phyloP scores from a whole-genome alignment of 2,329 filamentous ascomycete species.

The Cercospora sp. region DNA sequence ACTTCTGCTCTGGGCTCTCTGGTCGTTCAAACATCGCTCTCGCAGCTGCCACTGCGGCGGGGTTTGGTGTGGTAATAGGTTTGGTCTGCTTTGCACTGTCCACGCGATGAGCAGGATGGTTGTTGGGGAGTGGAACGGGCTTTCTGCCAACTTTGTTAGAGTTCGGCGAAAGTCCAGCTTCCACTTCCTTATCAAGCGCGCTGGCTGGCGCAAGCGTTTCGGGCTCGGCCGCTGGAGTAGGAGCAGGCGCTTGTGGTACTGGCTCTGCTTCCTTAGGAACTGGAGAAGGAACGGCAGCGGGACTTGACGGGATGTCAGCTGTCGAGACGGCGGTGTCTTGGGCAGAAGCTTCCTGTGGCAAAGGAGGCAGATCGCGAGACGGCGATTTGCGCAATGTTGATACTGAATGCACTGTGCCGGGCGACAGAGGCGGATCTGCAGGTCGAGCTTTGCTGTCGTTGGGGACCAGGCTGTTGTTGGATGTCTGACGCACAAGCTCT shows the following conservation, averaged over 20 bases:
- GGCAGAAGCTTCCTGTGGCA: slow-evolving; percentile 7
- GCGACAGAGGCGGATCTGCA: slow-evolving; percentile 9
- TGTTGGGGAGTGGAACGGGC: slow-evolving; percentile 37
- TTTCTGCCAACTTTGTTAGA: slow-evolving; percentile 35
- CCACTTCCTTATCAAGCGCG: slow-evolving; percentile 30
- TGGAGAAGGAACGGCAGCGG: slow-evolving; percentile 13
- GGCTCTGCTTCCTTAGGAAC: slow-evolving; percentile 21
- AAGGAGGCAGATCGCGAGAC: slow-evolving; percentile 16
- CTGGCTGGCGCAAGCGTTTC: slow-evolving; percentile 8
- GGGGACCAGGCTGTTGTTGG: slow-evolving; percentile 33
- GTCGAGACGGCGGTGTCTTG: not conserved
- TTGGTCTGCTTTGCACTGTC: slow-evolving; percentile 22
- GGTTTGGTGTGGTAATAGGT: slow-evolving; percentile 33
- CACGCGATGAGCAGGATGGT: slow-evolving; percentile 47
- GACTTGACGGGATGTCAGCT: not conserved
- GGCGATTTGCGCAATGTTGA: slow-evolving; percentile 12
- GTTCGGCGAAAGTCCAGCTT: slow-evolving; percentile 22
- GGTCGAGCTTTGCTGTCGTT: slow-evolving; percentile 15
- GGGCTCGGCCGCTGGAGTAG: slow-evolving; percentile 9
- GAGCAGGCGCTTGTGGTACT: slow-evolving; percentile 3
- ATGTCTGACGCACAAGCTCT: slow-evolving; percentile 29
- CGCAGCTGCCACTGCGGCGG: slow-evolving; percentile 36
- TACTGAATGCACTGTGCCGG: not conserved
- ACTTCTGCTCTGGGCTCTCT: slow-evolving; percentile 34
- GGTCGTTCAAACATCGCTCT: slow-evolving; percentile 36